Evolutionary conservation across 2,329 filamentous ascomycete genomes (phyloP).

Genomic region (Coniochaeta sp.): DNA sequence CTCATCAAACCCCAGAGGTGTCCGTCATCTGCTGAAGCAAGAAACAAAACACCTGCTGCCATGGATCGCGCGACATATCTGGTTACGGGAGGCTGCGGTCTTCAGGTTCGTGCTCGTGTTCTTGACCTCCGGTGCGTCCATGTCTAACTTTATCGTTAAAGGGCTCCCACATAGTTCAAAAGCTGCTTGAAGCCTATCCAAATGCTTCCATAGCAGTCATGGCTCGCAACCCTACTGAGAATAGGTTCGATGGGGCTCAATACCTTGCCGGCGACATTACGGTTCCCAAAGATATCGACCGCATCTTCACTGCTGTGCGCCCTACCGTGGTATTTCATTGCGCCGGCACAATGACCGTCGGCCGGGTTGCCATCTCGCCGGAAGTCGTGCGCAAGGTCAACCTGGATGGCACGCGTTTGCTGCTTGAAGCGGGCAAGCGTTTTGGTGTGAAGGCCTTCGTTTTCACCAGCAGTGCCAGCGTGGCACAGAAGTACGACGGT

Average conservation of each 20-base stretch:
- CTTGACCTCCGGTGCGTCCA: background rate
- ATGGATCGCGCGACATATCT: conserved; percentile 21
- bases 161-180: conserved; percentile 45
- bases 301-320: conserved; percentile 40
- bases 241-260: conserved; percentile 36
- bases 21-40: too few relatives aligned
- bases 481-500: conserved; percentile 47
- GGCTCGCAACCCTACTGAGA: conserved; percentile 36
- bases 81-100: conserved; percentile 49
- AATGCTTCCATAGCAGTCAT: conserved; percentile 37
- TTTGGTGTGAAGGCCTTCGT: conserved; percentile 49
- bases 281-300: conserved; percentile 33
- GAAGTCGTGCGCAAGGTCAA: conserved; percentile 51
- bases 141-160: conserved; percentile 15
- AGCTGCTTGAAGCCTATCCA: conserved; percentile 27
- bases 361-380: conserved; percentile 16
- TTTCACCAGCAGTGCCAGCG: conserved; percentile 57
- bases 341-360: conserved; percentile 29
- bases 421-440: conserved; percentile 44
- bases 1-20: too few relatives aligned
- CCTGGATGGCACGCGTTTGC: conserved; percentile 52
- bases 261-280: conserved; percentile 48
- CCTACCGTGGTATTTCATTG: conserved; percentile 60
- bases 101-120: conserved; percentile 16
- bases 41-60: background rate